Conservation (phyloP, 2,329 filamentous ascomycete species). For the Rutstroemia sp. region DNA sequence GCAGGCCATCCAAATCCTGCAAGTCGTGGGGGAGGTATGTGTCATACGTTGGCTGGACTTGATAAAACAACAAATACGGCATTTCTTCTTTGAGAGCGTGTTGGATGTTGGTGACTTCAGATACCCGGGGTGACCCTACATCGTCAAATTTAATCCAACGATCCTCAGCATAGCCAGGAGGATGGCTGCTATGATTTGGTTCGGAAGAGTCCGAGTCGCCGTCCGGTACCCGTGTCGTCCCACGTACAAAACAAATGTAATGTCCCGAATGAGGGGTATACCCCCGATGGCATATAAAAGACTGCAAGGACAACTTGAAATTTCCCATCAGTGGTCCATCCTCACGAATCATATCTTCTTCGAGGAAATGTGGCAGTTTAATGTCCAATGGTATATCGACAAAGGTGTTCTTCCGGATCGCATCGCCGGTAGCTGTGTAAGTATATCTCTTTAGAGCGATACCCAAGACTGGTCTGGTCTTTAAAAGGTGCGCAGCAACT, state of each 20-base stretch:
- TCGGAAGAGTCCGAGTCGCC: constrained; percentile 49
- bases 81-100: constrained; percentile 76
- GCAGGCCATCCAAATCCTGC: constrained; percentile 34
- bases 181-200: constrained; percentile 37
- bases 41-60: constrained; percentile 81
- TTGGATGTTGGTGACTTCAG: constrained; percentile 64
- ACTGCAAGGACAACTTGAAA: constrained; percentile 88
- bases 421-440: constrained; percentile 60
- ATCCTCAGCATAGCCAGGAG: constrained; percentile 60
- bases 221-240: constrained; percentile 54
- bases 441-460: constrained; percentile 90
- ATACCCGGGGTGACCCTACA: constrained; percentile 62
- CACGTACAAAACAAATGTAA: constrained; percentile 79
- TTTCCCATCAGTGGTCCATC: constrained; percentile 67
- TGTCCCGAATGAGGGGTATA: constrained; percentile 82
- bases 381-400: constrained; percentile 89
- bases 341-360: constrained; percentile 58
- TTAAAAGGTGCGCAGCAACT: constrained; percentile 80
- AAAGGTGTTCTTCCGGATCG: constrained; percentile 68
- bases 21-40: constrained; percentile 7
- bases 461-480: constrained; percentile 75
- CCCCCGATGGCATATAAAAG: constrained; percentile 86
- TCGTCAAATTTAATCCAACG: constrained; percentile 94
- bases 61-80: constrained; percentile 92
- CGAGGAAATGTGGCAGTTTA: constrained; percentile 80